Conservation (phyloP, 2,329 filamentous ascomycete genomes). For the Stylonectria norvegica region DNA sequence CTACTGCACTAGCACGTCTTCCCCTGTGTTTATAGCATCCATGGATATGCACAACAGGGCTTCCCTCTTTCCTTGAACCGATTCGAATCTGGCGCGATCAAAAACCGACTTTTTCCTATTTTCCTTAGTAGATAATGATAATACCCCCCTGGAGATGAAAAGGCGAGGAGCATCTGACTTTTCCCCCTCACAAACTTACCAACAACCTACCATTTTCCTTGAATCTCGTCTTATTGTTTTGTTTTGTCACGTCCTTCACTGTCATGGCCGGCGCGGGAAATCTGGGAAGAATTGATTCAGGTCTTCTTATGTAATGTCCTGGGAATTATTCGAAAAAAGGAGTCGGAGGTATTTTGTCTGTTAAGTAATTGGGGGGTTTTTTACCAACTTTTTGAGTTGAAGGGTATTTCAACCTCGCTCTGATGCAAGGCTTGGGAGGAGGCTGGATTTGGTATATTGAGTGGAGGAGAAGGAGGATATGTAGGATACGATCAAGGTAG, state of each 20-base stretch:
- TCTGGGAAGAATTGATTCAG: conserved; percentile 19
- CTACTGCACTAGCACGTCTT: neutral
- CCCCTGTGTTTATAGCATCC: neutral
- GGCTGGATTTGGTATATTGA: no score
- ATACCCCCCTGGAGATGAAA: conserved; percentile 30
- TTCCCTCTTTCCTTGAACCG: conserved; percentile 8
- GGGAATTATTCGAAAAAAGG: conserved; percentile 24
- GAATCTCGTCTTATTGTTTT: no score
- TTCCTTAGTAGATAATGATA: conserved; percentile 34
- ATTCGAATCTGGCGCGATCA: conserved; percentile 15
- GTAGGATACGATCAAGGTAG: no score
- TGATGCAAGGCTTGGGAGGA: conserved; percentile 12
- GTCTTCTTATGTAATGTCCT: conserved; percentile 23
- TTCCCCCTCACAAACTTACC: neutral
- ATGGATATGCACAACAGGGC: neutral
- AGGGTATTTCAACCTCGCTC: no score
- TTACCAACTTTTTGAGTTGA: no score
- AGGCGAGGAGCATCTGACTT: conserved; percentile 25
- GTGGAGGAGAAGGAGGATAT: no score
- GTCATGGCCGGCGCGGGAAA: conserved; percentile 22
- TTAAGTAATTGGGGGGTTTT: conserved; percentile 17
- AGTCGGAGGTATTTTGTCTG: conserved; percentile 24
- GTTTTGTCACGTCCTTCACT: conserved; percentile 17
- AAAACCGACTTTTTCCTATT: conserved; percentile 10
- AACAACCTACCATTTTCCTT: no score